A percentile compares a stretch with the other conserved stretches of the same genome.
Conservation (phyloP, 352 stramenopile species). For the Globisporangium paddicum region DNA sequence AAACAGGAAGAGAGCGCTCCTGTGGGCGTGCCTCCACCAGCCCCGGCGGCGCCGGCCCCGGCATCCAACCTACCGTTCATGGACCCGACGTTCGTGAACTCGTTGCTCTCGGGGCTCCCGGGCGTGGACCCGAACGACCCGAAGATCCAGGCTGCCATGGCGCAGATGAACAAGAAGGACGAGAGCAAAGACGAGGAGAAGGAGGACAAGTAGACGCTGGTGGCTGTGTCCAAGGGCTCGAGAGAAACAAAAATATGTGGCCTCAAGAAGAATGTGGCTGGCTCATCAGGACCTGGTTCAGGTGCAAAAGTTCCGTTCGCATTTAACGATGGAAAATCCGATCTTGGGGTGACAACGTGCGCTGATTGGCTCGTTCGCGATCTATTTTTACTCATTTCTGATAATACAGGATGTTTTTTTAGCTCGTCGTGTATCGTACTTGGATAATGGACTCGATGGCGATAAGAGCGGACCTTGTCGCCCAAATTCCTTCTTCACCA, state of each 20-base stretch:
- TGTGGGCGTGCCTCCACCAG: slow-evolving; percentile 41
- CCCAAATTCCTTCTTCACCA: background rate
- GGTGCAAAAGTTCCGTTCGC: no score
- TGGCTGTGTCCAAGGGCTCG: background rate
- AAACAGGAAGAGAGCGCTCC: slow-evolving; percentile 9
- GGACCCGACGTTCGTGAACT: slow-evolving; percentile 89
- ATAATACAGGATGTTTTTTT: no score
- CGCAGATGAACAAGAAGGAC: slow-evolving; percentile 79
- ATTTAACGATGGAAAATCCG: background rate
- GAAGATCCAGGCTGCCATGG: slow-evolving; percentile 89
- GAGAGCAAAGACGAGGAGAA: slow-evolving; percentile 81
- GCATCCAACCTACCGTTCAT: slow-evolving; percentile 86
- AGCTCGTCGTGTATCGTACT: no score
- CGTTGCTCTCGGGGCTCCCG: slow-evolving; percentile 80
- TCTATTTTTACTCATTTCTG: background rate
- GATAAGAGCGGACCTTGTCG: slow-evolving; percentile 2
- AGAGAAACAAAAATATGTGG: no score
- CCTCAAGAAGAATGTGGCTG: no score
- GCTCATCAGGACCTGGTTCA: no score
- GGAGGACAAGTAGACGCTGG: slow-evolving; percentile 48
- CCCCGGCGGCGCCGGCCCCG: slow-evolving; percentile 27
- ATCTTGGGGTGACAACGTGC: background rate
- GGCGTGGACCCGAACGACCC: slow-evolving; percentile 92
- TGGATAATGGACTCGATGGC: no score
- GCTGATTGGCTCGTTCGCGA: background rate